Conservation (phyloP, 495 filamentous ascomycete genomes). For the Trichoderma asperelloides region DNA sequence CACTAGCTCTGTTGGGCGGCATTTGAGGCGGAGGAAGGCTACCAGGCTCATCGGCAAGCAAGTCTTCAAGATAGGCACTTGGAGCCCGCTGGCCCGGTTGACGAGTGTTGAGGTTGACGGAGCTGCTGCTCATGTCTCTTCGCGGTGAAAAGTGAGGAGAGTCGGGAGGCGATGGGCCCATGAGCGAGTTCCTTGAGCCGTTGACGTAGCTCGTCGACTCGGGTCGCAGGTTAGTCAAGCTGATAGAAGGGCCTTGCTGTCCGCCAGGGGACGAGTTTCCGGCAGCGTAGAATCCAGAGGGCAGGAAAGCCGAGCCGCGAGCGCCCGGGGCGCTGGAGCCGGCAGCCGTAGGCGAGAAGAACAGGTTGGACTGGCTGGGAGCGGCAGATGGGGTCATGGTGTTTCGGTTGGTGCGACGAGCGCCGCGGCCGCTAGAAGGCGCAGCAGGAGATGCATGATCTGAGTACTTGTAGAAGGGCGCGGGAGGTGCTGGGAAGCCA, state of each 20-base stretch:
- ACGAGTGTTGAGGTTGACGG: constrained; percentile 55
- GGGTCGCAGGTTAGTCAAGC: constrained; percentile 46
- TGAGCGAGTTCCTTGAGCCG: constrained; percentile 27
- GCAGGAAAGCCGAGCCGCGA: constrained; percentile 66
- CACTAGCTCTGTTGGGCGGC: not conserved
- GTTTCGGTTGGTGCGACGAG: constrained; percentile 30
- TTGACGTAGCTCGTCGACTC: constrained; percentile 41
- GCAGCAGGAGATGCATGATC: constrained; percentile 53
- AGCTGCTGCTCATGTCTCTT: constrained; percentile 54
- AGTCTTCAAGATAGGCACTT: constrained; percentile 86
- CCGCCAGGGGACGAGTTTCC: constrained; percentile 39
- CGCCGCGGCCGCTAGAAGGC: constrained; percentile 34
- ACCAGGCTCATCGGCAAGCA: constrained; percentile 57
- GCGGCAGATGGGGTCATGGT: constrained; percentile 33
- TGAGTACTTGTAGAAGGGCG: constrained; percentile 48
- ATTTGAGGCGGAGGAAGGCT: constrained; percentile 25
- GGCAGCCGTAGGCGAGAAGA: constrained; percentile 91
- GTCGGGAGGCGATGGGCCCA: constrained; percentile 55
- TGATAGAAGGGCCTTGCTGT: constrained; percentile 41
- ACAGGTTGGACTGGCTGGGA: constrained; percentile 54
- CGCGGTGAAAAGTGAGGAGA: constrained; percentile 45
- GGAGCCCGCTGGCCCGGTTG: constrained; percentile 69
- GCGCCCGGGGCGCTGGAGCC: constrained; percentile 27
- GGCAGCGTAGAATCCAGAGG: constrained; percentile 86
- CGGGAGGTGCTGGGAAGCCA: constrained; percentile 37